Base-by-base conservation (phyloP, 345 rosid species). In the Durio zibethinus region DNA sequence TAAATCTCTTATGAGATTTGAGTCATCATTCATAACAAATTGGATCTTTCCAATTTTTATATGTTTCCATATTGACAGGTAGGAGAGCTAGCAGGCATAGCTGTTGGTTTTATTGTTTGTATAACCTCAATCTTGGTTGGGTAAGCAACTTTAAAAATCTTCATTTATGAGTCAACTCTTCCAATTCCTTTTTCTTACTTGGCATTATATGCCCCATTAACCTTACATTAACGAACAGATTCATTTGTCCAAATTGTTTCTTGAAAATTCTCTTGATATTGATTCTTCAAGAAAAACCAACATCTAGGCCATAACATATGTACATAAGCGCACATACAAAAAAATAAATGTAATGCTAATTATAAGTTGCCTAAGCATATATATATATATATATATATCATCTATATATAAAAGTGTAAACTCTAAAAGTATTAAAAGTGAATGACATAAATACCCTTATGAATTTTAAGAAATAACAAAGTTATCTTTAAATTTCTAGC, bases 31-130 rank as follows among this genome's bases (percentile, higher is more conserved):
- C n/a, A n/a, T n/a, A n/a, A n/a, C n/a, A n/a, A 42, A 23, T 61
- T 61, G 45, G 61, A 25, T 40, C 10, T 4, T 48, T 57, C 4
- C 2, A 33, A 1, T 27, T 63, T 45, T 12, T 10, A 47, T 10
- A 47, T 80, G 16, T 23, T 45, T 59, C 0, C 9, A 31, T 31
- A 14, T 66, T 38, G 68, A 43, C 84, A 86, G 89, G 25, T 85
- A 23, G 91, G 91, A 75, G 88, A 88, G 81, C 79, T 86, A n/a
- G 89, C 91, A 27, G 91, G 89, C 15, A 15, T 86, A 1, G 89
- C 89, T 20, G 91, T 86, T 74, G 91, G 89, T 23, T 88, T 89
- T 11, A 84, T 88, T 1, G 91, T 86, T 1, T 85, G 88, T 78
- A 80, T 86, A 74, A 83, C 89, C 76, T 86, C 91, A 38, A 84